A percentile compares a stretch with the other conserved stretches of the same genome.
phyloP scores from a whole-genome alignment of 345 rosid genomes.

The Schrenkiella parvula region DNA sequence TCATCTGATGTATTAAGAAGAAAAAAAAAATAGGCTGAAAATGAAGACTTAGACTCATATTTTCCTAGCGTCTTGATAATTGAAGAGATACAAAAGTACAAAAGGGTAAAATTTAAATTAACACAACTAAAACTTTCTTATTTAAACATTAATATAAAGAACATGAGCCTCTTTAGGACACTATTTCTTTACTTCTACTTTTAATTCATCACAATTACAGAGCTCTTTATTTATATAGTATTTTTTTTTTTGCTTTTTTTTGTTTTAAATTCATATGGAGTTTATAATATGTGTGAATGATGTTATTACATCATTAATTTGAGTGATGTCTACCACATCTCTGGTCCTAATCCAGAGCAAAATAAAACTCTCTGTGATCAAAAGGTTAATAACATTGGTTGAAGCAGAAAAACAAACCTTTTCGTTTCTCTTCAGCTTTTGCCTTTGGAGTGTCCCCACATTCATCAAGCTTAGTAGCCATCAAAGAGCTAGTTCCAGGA shows the following conservation, averaged over 20 bases:
- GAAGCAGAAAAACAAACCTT: conserved; percentile 83
- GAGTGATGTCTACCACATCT: conserved; percentile 11
- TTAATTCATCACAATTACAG: conserved; percentile 13
- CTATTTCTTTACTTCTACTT: conserved; percentile 3
- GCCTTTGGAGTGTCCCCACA: conserved; percentile 69
- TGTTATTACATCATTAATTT: conserved; percentile 15
- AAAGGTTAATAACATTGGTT: conserved; percentile 60
- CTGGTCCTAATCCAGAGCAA: conserved; percentile 25
- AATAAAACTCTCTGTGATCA: background rate
- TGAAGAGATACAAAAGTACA: background rate
- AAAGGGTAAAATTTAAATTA: background rate
- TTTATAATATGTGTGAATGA: background rate
- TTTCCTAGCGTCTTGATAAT: background rate
- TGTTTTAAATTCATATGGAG: background rate
- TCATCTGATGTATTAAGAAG: no score
- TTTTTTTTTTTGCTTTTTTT: background rate
- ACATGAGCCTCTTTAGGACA: background rate
- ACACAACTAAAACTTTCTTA: background rate
- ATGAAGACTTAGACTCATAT: no score
- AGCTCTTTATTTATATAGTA: conserved; percentile 16
- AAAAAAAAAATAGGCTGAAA: no score
- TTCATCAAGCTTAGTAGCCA: conserved; percentile 62
- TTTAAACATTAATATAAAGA: background rate
- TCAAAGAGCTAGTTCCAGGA: conserved; percentile 88
- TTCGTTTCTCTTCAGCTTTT: conserved; percentile 45